These are phyloP conservation scores for Chlorella sp. DNA, from an alignment of 139 green algal species.

Conservation along the genomic window DNA sequence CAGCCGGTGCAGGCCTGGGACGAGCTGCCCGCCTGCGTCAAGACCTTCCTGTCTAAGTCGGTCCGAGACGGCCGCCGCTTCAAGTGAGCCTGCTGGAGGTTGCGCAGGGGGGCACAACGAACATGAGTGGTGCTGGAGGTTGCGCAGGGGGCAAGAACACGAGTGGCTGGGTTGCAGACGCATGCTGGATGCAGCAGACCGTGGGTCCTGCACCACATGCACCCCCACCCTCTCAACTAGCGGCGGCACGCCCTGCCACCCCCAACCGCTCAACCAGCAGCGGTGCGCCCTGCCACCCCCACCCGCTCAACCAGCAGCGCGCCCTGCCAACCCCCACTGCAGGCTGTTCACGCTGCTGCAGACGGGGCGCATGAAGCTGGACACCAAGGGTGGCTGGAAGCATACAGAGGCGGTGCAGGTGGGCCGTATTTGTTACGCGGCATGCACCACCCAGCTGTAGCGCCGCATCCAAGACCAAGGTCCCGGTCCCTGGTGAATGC, in stretches of 20 bases:
- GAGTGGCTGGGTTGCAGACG: too few relatives aligned
- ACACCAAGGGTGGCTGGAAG: not conserved
- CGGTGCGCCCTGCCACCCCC: not conserved
- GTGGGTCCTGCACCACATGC: too few relatives aligned
- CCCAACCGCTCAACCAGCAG: not conserved
- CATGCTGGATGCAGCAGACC: too few relatives aligned
- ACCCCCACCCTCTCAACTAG: not conserved
- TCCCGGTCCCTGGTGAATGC: too few relatives aligned
- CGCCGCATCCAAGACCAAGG: too few relatives aligned
- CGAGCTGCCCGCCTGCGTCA: not conserved
- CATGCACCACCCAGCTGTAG: too few relatives aligned
- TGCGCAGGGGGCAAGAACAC: not conserved
- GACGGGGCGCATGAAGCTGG: constrained; percentile 9
- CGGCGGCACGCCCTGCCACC: not conserved
- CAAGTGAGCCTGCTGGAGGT: not conserved
- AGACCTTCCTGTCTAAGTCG: not conserved
- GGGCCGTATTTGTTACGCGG: too few relatives aligned
- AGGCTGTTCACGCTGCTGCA: constrained; percentile 18
- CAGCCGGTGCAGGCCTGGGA: not conserved
- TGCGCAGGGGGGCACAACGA: not conserved
- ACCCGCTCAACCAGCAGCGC: not conserved
- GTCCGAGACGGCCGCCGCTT: not conserved
- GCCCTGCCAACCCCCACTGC: not conserved
- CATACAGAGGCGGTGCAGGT: not conserved
- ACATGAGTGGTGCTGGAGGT: not conserved